These are phyloP conservation scores for Symmetrospora coprosmae DNA, from an alignment of 768 basidiomycete species.

Conservation along the genomic window DNA sequence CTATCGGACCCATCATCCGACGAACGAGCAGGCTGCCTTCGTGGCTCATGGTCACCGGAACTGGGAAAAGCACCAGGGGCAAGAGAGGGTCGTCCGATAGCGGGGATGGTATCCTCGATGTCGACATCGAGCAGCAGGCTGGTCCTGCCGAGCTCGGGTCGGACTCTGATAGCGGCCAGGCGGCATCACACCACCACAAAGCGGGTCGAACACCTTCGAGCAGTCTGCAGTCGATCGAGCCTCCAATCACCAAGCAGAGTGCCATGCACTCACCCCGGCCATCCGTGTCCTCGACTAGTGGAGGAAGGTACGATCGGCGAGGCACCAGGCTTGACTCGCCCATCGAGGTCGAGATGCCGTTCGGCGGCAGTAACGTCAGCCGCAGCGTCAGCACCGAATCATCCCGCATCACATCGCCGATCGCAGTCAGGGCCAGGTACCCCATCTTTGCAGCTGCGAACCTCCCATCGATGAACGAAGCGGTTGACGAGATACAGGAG, in stretches of 20 bases:
- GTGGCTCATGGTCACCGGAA: background rate
- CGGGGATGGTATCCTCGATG: background rate
- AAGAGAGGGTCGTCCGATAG: background rate
- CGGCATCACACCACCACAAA: background rate
- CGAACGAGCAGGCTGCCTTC: background rate
- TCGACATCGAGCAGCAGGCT: background rate
- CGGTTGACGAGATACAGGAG: background rate
- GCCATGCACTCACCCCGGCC: background rate
- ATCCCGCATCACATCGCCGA: background rate
- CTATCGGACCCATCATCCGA: background rate
- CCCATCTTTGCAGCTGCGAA: background rate
- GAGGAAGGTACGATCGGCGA: background rate
- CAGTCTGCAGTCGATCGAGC: background rate
- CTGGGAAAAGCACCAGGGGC: too few species aligned
- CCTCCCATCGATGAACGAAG: background rate
- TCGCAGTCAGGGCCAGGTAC: background rate
- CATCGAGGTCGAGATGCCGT: background rate
- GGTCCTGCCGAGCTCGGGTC: background rate
- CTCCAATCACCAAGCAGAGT: background rate
- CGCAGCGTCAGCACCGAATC: background rate
- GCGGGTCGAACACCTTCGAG: background rate
- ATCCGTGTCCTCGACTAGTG: background rate
- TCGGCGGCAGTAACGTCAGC: background rate
- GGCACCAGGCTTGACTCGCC: background rate
- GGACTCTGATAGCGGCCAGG: background rate